Evolutionary conservation across 2,329 filamentous ascomycete genomes (phyloP), one percentile per base, ranked within the genome.

Genomic region (Neospermospora avenae): DNA sequence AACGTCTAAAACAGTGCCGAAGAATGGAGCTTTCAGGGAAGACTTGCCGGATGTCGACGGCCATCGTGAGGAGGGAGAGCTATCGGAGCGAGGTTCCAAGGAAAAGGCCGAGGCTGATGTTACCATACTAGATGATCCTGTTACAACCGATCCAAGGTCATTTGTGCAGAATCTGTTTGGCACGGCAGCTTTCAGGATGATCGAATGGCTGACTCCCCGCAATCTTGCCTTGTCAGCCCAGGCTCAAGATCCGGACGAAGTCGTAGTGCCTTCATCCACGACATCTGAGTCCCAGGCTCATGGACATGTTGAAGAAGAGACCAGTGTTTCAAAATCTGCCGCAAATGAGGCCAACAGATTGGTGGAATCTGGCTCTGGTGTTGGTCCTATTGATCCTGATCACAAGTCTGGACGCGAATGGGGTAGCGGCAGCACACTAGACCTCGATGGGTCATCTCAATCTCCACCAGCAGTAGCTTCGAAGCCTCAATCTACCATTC

Each of bases 141-240:
- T 72, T 68, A 71, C 71, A 51, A 85, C 81, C 66, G 85, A 88
- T 65, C 78, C 78, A 0, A 84, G 84, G 67, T 86, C 84, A 2
- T 84, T 87, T 59, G 81, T 82, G 2, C 85, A 88, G 65, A 86
- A 86, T 63, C 75, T 87, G 7, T 88, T 89, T 67, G 84, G 81
- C 6, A 87, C 85, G 0, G 82, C 83, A 11, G 81, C 86, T 11
- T 85, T 88, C 72, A 87, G 85, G 68, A 88, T 88, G 84, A 68
- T 89, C 3, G 86, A 89, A 70, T 89, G 85, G 85, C 74, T 89
- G n/a, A 85, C 84, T 1, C 84, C 84, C 0, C 78, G 78, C 57
- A 80, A 68, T 45, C 34, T 73, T 39, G 65, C 69, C 8, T 42
- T 58, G 18, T 46, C 69, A 18, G 63, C 63, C 25, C 61, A 62